Evolutionary conservation across 768 basidiomycete species (phyloP), one percentile per base, ranked within the genome.

Genomic region (Leccinum barrowsii): DNA sequence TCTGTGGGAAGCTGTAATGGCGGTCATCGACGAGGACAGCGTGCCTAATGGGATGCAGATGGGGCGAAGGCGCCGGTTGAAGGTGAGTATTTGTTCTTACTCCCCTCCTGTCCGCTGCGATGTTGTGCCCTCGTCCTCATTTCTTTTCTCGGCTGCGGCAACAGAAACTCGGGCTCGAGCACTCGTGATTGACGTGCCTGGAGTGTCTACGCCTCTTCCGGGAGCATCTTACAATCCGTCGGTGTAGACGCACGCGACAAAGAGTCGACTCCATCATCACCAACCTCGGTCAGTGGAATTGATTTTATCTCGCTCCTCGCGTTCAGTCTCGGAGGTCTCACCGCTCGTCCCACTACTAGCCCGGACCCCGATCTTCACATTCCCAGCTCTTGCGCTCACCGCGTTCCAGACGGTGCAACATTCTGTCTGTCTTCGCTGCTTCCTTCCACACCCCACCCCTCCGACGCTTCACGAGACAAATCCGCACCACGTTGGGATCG

Each of bases 181-280:
- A 81, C 55, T 79, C 80, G 0, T 71, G 21, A 92, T 92, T 59
- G 77, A 81, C 10, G 62, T 89, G 0, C 83, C 87, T 1, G 87
- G 90, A 1, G 81, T 93, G 1, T 65, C 76, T 1, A 74, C 84
- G 3, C 94, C 94, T 0, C 90, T 24, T 24, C 24, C 24, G 24
- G 24, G 24, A 24, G 24, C 24, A 3, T 94, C 92, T n/a, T 98
- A 98, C 70, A 97, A 97, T 69, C 94, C 94, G 0, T 84, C 85
- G 0, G 83, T 81, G 1, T 78, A 82, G 5, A 84, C 87, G 0
- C 90, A 96, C 80, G 95, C 42, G 96, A 99, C 71, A 90, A 97
- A 60, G 86, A 94, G 94, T 98, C 63, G 98, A 99, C 76, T 97
- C 91, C 0, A 91, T 94, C 3, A 86, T 90, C 13, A 98, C 94